These are phyloP conservation scores for Dictyostelium discoideum DNA, from an alignment of 78 protist genomes.

Conservation along the genomic window dicty_2.7 NC_007091.3:226001-226500, in stretches of 20 bases:
- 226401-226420: too few relatives aligned
- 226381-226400: too few relatives aligned
- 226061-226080: background rate
- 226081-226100: background rate
- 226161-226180: background rate
- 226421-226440: too few relatives aligned
- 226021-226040: background rate
- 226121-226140: background rate
- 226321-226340: background rate
- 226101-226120: background rate
- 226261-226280: too few relatives aligned
- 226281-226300: too few relatives aligned
- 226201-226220: too few relatives aligned
- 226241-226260: too few relatives aligned
- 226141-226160: background rate
- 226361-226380: too few relatives aligned
- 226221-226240: too few relatives aligned
- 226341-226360: background rate
- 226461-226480: too few relatives aligned
- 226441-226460: too few relatives aligned
- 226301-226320: background rate
- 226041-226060: background rate
- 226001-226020: background rate
- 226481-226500: background rate
- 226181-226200: background rate